Base-by-base conservation (phyloP, 2,329 filamentous ascomycete genomes). In the Apiospora kogelbergensis region DNA sequence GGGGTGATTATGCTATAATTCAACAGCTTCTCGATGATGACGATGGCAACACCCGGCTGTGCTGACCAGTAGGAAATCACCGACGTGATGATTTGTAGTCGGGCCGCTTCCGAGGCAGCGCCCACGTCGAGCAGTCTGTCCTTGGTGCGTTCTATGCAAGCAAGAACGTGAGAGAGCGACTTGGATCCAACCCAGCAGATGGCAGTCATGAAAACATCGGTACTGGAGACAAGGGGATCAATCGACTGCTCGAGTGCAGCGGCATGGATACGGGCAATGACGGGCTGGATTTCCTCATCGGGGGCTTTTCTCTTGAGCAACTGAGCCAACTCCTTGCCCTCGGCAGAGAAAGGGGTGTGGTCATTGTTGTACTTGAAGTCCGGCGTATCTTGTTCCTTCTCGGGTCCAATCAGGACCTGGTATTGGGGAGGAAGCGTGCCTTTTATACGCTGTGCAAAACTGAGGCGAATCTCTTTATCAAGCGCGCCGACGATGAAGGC, bases 1-100 rank as follows among this genome's bases (percentile, higher is more conserved):
- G 96, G 96, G 10, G 92, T 94, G 44, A 99, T 86, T 74, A 99
- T 97, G 17, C 93, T 95, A 83, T 98, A 99, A 82, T 98, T 99
- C 74, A 99, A 90, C 6, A 99, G 88, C 81, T 98, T 98, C 84
- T 98, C 95, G 69, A 98, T 88, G 75, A 99, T 97, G 74, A 93
- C 93, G 73, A 98, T 89, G 3, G 94, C 96, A 57, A 97, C 91
- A 70, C 96, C 96, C 0, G 95, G 94, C 76, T 99, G 95, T 41
- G 95, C 91, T 63, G 89, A 88, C 96, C 96, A 99, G 84, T 98
- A 99, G 48, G 90, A 86, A 84, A 98, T 93, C 46, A 98, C 94
- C 5, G 93, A 93, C 6, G 91, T 89, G 74, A 98, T 93, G 76
- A 99, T 97, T 80, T 99, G 96, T 53, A 90, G 88, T 48, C 94